Evolutionary conservation across 2,329 filamentous ascomycete genomes (phyloP).

Genomic region (Chrysoporthe austroafricana): DNA sequence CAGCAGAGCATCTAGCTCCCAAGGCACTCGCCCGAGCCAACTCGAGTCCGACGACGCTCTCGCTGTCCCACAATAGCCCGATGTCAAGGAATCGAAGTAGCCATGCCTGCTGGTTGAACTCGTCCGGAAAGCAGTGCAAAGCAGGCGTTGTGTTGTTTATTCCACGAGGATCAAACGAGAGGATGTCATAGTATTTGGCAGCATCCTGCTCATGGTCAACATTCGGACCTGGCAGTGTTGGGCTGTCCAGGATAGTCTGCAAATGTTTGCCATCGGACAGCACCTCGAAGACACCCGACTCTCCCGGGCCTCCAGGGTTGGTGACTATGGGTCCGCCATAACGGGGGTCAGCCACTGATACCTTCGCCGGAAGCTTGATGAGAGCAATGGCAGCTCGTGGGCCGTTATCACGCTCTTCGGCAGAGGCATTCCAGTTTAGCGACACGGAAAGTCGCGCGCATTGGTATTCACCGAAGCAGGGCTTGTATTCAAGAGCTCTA

Average conservation of each 20-base stretch:
- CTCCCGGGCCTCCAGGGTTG: constrained; percentile 47
- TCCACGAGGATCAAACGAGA: constrained; percentile 48
- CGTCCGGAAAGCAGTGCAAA: constrained; percentile 40
- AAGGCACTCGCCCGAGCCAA: constrained; percentile 33
- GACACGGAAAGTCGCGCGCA: constrained; percentile 49
- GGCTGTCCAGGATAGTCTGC: constrained; percentile 37
- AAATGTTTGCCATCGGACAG: constrained; percentile 33
- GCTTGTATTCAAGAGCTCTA: constrained; percentile 32
- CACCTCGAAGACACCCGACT: constrained; percentile 39
- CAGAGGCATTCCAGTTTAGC: constrained; percentile 42
- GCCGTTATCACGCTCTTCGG: constrained; percentile 30
- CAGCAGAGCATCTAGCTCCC: constrained; percentile 32
- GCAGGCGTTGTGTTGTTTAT: constrained; percentile 41
- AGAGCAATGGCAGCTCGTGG: constrained; percentile 42
- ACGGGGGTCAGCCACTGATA: constrained; percentile 39
- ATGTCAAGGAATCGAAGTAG: constrained; percentile 13
- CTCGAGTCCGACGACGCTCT: constrained; percentile 31
- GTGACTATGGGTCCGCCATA: constrained; percentile 44
- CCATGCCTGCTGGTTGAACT: constrained; percentile 19
- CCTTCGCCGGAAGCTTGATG: constrained; percentile 42
- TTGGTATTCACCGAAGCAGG: constrained; percentile 42
- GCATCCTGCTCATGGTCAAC: constrained; percentile 15
- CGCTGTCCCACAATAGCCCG: constrained; percentile 21
- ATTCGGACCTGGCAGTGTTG: not conserved
- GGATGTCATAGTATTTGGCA: constrained; percentile 38